These are phyloP conservation scores for Talaromyces sp. DNA, from an alignment of 2,329 filamentous ascomycete species.

Conservation along the genomic window DNA sequence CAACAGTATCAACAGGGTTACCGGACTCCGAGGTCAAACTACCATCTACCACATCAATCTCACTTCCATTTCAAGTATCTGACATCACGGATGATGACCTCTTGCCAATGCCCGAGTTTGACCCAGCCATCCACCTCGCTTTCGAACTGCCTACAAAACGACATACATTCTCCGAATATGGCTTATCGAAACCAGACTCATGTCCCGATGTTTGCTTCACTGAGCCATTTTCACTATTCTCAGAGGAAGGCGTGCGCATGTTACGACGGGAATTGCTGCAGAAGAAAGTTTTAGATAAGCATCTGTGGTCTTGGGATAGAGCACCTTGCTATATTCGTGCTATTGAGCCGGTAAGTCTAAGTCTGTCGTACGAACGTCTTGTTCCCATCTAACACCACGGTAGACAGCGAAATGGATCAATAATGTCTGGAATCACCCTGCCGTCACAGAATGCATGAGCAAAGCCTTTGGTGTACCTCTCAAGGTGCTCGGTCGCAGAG, in stretches of 20 bases:
- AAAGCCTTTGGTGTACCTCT: neutral
- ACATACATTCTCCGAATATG: neutral
- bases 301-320: slow-evolving; percentile 5
- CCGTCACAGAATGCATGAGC: slow-evolving; percentile 4
- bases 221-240: slow-evolving; percentile 1
- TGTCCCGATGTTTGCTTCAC: neutral
- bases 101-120: slow-evolving; percentile 1
- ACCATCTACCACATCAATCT: neutral
- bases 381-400: neutral
- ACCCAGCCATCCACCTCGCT: neutral
- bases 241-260: neutral
- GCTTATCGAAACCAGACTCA: neutral
- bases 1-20: neutral
- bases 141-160: neutral
- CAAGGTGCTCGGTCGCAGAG: slow-evolving; percentile 3
- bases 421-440: slow-evolving; percentile 1
- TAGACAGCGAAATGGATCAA: slow-evolving; percentile 4
- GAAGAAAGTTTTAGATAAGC: slow-evolving; percentile 2
- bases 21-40: neutral
- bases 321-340: slow-evolving; percentile 9
- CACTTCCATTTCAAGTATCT: neutral
- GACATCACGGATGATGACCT: neutral
- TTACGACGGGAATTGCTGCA: neutral
- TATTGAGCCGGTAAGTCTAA: slow-evolving; percentile 1
- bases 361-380: neutral